Evolutionary conservation across 768 basidiomycete genomes (phyloP), one percentile per base, ranked within the genome.

Genomic region (Cantharellus cinnabarinus): DNA sequence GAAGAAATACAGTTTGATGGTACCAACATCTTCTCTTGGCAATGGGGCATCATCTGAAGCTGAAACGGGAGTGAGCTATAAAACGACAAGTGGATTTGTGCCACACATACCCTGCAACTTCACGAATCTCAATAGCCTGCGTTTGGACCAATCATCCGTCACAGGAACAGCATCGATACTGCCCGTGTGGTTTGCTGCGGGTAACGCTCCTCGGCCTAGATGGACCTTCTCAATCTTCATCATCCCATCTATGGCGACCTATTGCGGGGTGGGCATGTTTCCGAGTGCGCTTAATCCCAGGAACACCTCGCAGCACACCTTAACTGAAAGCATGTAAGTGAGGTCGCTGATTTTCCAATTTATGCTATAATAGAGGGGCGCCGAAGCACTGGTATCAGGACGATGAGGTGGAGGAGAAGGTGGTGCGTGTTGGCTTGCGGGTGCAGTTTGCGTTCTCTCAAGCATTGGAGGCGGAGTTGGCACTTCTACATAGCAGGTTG

Each of bases 201-300:
- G 5, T 5, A 57, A 41, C 14, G 56, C 40, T 14, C 56, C 56
- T 38, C 40, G 34, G 7, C 56, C 56, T 14, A 42, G 56, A 41
- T 57, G 56, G 14, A 57, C 40, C 40, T 57, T 57, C 41, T 57
- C 56, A 35, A 57, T 57, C 35, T 57, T 41, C 7, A 57, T 37
- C 7, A 14, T 38, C 15, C 56, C 56, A 41, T 42, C 56, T 14
- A 54, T 54, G 10, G 7, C 35, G 35, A 37, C 52, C 52, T 54
- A 37, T 7, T 10, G 7, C 7, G 38, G 38, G 7, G 52, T 14
- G 35, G 52, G 35, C 10, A 29, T 29, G 20, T 29, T 29, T 29
- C 20, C 20, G 20, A 29, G 20, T 29, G 20, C 20, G 20, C 20
- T 29, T 29, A 29, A 29, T 29, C 20, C 20, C 20, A 29, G 20